phyloP scores from a whole-genome alignment of 257 asterid species.

The Cruciata laevipes region DNA sequence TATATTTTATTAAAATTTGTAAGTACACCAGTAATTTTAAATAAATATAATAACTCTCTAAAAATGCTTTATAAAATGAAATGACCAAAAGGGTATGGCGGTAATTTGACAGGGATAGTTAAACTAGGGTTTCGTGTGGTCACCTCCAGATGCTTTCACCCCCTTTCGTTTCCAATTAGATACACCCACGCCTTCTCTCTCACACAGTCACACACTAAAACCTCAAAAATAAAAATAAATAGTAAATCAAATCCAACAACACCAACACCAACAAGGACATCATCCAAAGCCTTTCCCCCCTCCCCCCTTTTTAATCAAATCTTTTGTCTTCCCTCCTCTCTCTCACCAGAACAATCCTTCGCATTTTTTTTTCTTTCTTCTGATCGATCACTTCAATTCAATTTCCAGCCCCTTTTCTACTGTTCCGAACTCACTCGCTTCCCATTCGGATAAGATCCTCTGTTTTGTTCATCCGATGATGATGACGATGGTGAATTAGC shows the following conservation, averaged over 20 bases:
- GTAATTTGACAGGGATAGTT: conserved; percentile 21
- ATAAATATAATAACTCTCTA: too few species aligned
- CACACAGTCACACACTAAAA: background rate
- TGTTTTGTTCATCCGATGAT: background rate
- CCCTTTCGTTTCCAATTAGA: background rate
- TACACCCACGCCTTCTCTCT: background rate
- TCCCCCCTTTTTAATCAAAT: background rate
- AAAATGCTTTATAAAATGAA: background rate
- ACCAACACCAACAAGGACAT: conserved; percentile 14
- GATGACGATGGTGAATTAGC: background rate
- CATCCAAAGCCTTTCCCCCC: background rate
- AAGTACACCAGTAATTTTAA: too few species aligned
- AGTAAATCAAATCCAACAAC: conserved; percentile 13
- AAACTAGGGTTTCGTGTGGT: conserved; percentile 61
- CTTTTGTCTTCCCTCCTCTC: background rate
- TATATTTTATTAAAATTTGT: too few species aligned
- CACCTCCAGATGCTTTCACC: conserved; percentile 16
- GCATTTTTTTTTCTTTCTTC: background rate
- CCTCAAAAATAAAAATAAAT: background rate
- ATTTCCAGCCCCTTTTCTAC: background rate
- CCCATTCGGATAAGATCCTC: background rate
- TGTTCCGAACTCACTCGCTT: background rate
- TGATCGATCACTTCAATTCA: background rate
- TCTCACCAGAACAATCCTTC: background rate
- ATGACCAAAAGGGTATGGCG: conserved; percentile 23